A percentile compares a stretch with the other conserved stretches of the same genome.
Conservation (phyloP, 768 basidiomycete genomes). For the Tubosaeta sp. region DNA sequence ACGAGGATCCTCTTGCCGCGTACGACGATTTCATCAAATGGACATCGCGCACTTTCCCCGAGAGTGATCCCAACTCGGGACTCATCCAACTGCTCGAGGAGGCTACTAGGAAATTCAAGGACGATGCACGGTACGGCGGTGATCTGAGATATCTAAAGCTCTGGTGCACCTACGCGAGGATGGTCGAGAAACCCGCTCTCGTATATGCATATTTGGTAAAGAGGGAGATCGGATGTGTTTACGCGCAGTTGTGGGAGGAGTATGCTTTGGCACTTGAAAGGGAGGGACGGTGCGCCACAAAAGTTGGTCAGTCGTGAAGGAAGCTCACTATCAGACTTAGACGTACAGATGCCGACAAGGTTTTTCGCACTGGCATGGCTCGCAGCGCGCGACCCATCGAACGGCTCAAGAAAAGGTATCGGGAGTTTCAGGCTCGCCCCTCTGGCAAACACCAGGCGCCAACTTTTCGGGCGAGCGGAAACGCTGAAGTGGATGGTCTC, state of each 20-base stretch:
- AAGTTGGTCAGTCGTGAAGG: slow-evolving; percentile 2
- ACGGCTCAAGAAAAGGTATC: slow-evolving; percentile 75
- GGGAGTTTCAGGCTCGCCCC: slow-evolving; percentile 66
- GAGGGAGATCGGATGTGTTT: slow-evolving; percentile 70
- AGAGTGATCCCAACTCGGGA: slow-evolving; percentile 64
- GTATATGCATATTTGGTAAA: slow-evolving; percentile 72
- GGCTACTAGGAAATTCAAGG: slow-evolving; percentile 74
- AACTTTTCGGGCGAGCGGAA: slow-evolving; percentile 25
- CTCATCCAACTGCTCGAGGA: slow-evolving; percentile 80
- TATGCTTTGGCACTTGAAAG: slow-evolving; percentile 79
- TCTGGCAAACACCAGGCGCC: slow-evolving; percentile 25
- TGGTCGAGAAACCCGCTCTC: slow-evolving; percentile 65
- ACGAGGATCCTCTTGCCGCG: slow-evolving; percentile 82
- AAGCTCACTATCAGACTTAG: slow-evolving; percentile 36
- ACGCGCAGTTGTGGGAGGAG: slow-evolving; percentile 85
- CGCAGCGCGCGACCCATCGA: slow-evolving; percentile 79
- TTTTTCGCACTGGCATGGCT: slow-evolving; percentile 80
- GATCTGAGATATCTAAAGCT: slow-evolving; percentile 90
- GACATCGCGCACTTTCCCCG: slow-evolving; percentile 77
- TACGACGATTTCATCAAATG: slow-evolving; percentile 89
- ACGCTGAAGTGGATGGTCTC: slow-evolving; percentile 26
- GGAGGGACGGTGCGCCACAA: slow-evolving; percentile 60
- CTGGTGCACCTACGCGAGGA: slow-evolving; percentile 84
- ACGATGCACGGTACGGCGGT: slow-evolving; percentile 78
- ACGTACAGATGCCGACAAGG: slow-evolving; percentile 68